phyloP scores from a whole-genome alignment of 495 filamentous ascomycete species.

The Aspergillus nidulans region DNA sequence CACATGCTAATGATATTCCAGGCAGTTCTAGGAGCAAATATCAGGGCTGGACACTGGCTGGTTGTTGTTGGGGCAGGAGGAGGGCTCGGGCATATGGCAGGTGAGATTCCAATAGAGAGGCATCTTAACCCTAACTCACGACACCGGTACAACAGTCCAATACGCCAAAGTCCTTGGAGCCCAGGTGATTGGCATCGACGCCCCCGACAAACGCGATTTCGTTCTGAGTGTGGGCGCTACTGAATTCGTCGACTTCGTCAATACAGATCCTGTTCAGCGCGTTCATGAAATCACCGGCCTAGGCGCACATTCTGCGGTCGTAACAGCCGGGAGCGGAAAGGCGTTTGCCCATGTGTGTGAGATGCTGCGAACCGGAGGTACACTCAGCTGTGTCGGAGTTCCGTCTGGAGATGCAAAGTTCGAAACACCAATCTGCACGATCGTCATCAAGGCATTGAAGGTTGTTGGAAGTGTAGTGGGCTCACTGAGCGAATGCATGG shows the following conservation, averaged over 20 bases:
- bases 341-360: slow-evolving; percentile 47
- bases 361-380: slow-evolving; percentile 48
- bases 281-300: slow-evolving; percentile 40
- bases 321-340: slow-evolving; percentile 40
- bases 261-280: slow-evolving; percentile 30
- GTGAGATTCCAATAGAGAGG: slow-evolving; percentile 16
- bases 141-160: slow-evolving; percentile 30
- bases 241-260: slow-evolving; percentile 43
- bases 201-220: slow-evolving; percentile 39
- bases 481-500: slow-evolving; percentile 48
- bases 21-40: slow-evolving; percentile 39
- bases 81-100: slow-evolving; percentile 45
- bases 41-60: slow-evolving; percentile 40
- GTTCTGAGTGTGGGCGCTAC: slow-evolving; percentile 37
- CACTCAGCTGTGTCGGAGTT: slow-evolving; percentile 47
- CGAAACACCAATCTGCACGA: slow-evolving; percentile 41
- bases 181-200: slow-evolving; percentile 43
- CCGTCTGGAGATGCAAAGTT: slow-evolving; percentile 39
- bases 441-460: slow-evolving; percentile 46
- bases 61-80: slow-evolving; percentile 49
- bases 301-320: slow-evolving; percentile 40
- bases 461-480: slow-evolving; percentile 47
- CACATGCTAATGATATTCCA: slow-evolving; percentile 5
- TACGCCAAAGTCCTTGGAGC: slow-evolving; percentile 44
- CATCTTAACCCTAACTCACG: not conserved